Conservation (phyloP, 257 asterid genomes). For the Capsicum baccatum region DNA sequence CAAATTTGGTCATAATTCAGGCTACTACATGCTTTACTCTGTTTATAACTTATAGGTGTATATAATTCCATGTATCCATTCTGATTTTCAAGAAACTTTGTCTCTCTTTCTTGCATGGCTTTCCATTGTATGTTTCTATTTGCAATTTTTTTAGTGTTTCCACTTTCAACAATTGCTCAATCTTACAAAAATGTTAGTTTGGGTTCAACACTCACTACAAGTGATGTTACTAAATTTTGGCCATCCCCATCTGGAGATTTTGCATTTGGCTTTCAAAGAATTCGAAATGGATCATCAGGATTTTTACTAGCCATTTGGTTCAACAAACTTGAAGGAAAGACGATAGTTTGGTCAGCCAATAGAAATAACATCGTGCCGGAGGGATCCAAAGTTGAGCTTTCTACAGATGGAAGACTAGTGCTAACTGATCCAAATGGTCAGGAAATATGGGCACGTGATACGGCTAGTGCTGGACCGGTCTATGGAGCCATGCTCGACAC, state of each 20-base stretch:
- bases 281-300: not conserved
- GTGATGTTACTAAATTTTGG: not conserved
- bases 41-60: not conserved
- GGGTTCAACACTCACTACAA: slow-evolving; percentile 29
- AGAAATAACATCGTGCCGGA: not conserved
- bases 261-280: slow-evolving; percentile 29
- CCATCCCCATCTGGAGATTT: slow-evolving; percentile 32
- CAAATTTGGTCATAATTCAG: too few relatives aligned
- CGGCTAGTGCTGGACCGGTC: slow-evolving; percentile 14
- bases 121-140: not conserved
- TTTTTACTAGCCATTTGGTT: slow-evolving; percentile 31
- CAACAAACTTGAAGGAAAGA: slow-evolving; percentile 29
- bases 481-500: slow-evolving; percentile 52
- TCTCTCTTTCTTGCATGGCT: not conserved
- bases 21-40: too few relatives aligned
- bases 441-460: not conserved
- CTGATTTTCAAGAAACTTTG: not conserved
- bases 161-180: not conserved
- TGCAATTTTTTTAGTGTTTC: not conserved
- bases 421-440: slow-evolving; percentile 30
- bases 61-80: not conserved
- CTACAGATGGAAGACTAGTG: not conserved
- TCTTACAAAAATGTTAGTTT: not conserved
- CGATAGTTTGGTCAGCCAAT: slow-evolving; percentile 34
- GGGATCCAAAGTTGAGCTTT: slow-evolving; percentile 17